These are phyloP conservation scores for Naganishia cerealis DNA, from an alignment of 1,284 basidiomycete genomes.

Conservation along the genomic window DNA sequence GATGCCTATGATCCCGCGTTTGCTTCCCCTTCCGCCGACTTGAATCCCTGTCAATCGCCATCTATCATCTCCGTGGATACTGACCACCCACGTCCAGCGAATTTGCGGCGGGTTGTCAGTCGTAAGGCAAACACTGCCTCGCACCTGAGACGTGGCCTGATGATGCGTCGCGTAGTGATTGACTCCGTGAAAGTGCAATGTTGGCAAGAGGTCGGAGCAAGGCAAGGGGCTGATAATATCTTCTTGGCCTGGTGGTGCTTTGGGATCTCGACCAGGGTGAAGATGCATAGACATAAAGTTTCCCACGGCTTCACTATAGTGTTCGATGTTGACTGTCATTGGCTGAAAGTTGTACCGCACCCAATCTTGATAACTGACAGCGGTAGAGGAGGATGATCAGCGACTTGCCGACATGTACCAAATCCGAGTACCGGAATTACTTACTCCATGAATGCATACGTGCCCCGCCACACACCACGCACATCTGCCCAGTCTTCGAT, in stretches of 20 bases:
- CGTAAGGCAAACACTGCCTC: constrained; percentile 46
- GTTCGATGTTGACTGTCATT: constrained; percentile 38
- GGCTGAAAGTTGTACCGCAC: constrained; percentile 45
- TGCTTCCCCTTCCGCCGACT: constrained; percentile 43
- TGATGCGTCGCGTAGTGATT: constrained; percentile 28
- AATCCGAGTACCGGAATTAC: constrained; percentile 22
- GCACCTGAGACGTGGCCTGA: constrained; percentile 12
- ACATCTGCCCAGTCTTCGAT: constrained; percentile 50
- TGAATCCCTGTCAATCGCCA: constrained; percentile 48
- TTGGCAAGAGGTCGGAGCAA: constrained; percentile 40
- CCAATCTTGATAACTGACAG: constrained; percentile 47
- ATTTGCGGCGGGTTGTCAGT: constrained; percentile 48
- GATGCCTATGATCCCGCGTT: constrained; percentile 49
- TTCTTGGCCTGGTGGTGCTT: constrained; percentile 32
- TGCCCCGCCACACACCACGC: constrained; percentile 45
- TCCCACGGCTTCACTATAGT: constrained; percentile 47
- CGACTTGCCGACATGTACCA: neutral
- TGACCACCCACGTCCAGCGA: constrained; percentile 48
- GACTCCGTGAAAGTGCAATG: constrained; percentile 45
- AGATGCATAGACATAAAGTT: constrained; percentile 45
- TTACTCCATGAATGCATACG: constrained; percentile 52
- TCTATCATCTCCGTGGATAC: constrained; percentile 45
- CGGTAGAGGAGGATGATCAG: constrained; percentile 8
- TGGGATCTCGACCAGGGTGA: constrained; percentile 31
- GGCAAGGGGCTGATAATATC: constrained; percentile 39